phyloP scores from a whole-genome alignment of 2,329 filamentous ascomycete species.

The Nectriaceae sp. region DNA sequence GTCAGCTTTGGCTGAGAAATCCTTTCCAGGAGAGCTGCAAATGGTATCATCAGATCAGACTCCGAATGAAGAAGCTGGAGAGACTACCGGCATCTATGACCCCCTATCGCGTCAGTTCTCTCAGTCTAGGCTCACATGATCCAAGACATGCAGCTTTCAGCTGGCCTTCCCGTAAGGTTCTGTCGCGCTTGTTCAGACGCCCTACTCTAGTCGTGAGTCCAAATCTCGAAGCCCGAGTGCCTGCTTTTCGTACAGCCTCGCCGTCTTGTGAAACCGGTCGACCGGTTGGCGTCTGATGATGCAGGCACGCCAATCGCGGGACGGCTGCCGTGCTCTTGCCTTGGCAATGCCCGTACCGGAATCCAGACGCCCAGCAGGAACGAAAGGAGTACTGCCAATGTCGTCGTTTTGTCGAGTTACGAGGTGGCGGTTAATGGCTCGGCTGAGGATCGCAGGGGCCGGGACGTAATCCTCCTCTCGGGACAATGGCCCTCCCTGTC shows the following conservation, averaged over 20 bases:
- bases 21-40: not conserved
- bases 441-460: conserved; percentile 8
- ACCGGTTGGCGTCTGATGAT: conserved; percentile 11
- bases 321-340: conserved; percentile 18
- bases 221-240: conserved; percentile 3
- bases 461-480: conserved; percentile 8
- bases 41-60: not conserved
- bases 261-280: conserved; percentile 21
- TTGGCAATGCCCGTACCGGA: conserved; percentile 16
- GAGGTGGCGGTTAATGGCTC: conserved; percentile 25
- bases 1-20: not conserved
- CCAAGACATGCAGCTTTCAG: conserved; percentile 14
- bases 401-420: conserved; percentile 12
- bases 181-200: conserved; percentile 1
- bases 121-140: conserved; percentile 10
- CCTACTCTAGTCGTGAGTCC: conserved; percentile 1
- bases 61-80: not conserved
- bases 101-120: conserved; percentile 7
- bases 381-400: conserved; percentile 6
- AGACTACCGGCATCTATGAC: conserved; percentile 2
- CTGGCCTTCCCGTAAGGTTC: conserved; percentile 7
- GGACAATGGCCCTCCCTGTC: conserved; percentile 12
- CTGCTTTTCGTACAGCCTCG: conserved; percentile 9
- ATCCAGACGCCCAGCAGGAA: conserved; percentile 15
- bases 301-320: conserved; percentile 17